Percentiles rank a stretch among this genome's conserved stretches.
These are phyloP conservation scores for Euphrasia arctica DNA, from an alignment of 305 asterid genomes.

Conservation along the genomic window DNA sequence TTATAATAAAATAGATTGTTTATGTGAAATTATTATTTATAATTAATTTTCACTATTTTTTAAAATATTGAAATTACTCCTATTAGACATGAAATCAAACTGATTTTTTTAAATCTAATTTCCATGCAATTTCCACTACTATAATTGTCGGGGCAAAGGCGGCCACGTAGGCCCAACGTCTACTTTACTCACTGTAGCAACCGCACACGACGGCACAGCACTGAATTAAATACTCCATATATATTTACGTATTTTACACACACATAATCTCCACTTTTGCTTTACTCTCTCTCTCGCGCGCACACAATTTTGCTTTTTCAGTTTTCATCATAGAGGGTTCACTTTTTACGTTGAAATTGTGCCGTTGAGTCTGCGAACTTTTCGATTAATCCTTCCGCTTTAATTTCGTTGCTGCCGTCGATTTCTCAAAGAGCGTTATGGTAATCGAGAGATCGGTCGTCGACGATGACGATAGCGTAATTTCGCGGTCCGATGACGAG, in stretches of 20 bases:
- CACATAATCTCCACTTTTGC: constrained; percentile 31
- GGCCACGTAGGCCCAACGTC: constrained; percentile 17
- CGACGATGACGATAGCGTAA: constrained; percentile 14
- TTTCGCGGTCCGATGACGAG: constrained; percentile 47
- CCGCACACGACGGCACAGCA: neutral
- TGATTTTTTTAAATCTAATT: no score
- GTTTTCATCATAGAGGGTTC: constrained; percentile 23
- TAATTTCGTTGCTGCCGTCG: neutral
- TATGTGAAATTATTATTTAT: no score
- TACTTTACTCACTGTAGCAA: constrained; percentile 12
- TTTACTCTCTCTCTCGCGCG: constrained; percentile 37
- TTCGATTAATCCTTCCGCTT: neutral
- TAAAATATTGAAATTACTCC: no score
- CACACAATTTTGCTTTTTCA: constrained; percentile 28
- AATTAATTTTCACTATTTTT: no score
- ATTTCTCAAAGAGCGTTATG: neutral
- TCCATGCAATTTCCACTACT: constrained; percentile 25
- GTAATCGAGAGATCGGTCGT: constrained; percentile 41
- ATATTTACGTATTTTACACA: neutral
- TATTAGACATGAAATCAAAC: no score
- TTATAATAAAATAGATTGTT: no score
- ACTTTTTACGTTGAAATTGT: constrained; percentile 32
- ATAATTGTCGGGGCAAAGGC: constrained; percentile 44
- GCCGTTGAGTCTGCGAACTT: constrained; percentile 32
- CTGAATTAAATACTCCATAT: neutral